Percentiles rank a stretch among this genome's conserved stretches.
phyloP scores from a whole-genome alignment of 345 rosid genomes.

The Pugionium dolabratum region DNA sequence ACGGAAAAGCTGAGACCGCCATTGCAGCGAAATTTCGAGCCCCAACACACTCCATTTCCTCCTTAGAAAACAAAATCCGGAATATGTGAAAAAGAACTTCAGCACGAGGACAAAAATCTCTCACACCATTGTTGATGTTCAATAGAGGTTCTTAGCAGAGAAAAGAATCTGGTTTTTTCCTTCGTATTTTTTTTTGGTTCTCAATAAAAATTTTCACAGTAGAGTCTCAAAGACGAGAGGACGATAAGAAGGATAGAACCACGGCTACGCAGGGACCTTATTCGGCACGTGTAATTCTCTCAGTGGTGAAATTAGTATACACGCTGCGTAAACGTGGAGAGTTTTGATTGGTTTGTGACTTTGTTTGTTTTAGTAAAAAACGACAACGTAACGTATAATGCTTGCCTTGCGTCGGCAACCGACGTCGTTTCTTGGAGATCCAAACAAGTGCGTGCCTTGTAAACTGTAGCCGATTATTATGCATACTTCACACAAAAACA shows the following conservation, averaged over 20 bases:
- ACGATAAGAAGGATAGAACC: slow-evolving; percentile 39
- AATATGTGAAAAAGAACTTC: background rate
- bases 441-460: too few species aligned
- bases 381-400: too few species aligned
- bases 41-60: slow-evolving; percentile 69
- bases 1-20: slow-evolving; percentile 50
- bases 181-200: background rate
- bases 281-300: slow-evolving; percentile 21
- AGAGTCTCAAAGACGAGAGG: slow-evolving; percentile 37
- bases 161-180: slow-evolving; percentile 3
- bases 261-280: background rate
- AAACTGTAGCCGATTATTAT: too few species aligned
- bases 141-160: background rate
- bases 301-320: background rate
- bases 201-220: background rate
- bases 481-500: too few species aligned
- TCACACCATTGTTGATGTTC: slow-evolving; percentile 31
- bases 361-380: too few species aligned
- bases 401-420: too few species aligned
- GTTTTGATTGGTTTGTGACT: background rate
- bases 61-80: background rate
- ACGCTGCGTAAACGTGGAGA: slow-evolving; percentile 7
- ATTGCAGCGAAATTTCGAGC: slow-evolving; percentile 63
- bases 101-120: slow-evolving; percentile 8
- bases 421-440: too few species aligned